Evolutionary conservation across 2,329 filamentous ascomycete genomes (phyloP).

Genomic region (Colletotrichum incanum): DNA sequence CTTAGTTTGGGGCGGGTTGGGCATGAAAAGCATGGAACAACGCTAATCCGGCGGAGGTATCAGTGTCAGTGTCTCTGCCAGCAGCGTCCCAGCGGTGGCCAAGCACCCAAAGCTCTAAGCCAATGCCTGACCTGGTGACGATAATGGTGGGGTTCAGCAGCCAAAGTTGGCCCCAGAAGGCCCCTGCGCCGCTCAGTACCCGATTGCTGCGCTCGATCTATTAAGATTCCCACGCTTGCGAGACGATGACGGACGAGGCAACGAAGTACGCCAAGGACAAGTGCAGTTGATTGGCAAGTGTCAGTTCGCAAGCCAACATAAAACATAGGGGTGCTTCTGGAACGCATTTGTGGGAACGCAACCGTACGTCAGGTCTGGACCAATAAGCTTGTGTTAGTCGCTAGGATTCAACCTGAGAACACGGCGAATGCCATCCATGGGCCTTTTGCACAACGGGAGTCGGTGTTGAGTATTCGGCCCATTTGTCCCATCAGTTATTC

Average conservation of each 20-base stretch:
- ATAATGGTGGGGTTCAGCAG: constrained; percentile 38
- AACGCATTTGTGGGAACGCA: constrained; percentile 1
- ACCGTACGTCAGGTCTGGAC: constrained; percentile 16
- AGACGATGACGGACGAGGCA: background rate
- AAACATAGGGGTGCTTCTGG: background rate
- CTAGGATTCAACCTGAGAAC: constrained; percentile 4
- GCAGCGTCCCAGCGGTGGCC: constrained; percentile 19
- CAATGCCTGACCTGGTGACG: constrained; percentile 32
- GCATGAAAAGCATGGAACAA: constrained; percentile 39
- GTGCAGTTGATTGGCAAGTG: background rate
- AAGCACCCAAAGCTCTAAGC: constrained; percentile 14
- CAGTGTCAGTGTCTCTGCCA: constrained; percentile 27
- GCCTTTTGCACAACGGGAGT: background rate
- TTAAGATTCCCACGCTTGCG: constrained; percentile 4
- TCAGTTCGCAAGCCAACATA: background rate
- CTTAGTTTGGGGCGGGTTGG: constrained; percentile 23
- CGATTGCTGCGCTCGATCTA: background rate
- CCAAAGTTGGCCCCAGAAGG: constrained; percentile 20
- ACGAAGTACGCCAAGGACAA: background rate
- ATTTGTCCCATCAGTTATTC: background rate
- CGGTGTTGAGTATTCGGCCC: background rate
- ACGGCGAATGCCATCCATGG: background rate
- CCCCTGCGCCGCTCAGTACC: constrained; percentile 20
- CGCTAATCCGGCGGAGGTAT: constrained; percentile 35
- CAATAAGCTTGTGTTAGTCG: constrained; percentile 10